Conservation (phyloP, 768 basidiomycete species). For the Strobilomyces dryophilus region DNA sequence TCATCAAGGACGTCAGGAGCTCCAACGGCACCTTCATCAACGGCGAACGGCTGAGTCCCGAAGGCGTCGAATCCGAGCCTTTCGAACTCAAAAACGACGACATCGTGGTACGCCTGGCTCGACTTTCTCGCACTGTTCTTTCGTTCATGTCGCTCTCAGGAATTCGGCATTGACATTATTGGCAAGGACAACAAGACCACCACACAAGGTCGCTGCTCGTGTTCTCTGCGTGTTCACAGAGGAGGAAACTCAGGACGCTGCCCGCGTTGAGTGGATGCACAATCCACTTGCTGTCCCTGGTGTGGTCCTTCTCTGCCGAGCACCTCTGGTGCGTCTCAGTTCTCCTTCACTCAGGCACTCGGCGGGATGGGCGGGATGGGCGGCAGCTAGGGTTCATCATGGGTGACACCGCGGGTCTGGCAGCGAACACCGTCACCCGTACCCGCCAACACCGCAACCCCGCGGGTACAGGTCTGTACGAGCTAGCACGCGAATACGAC, state of each 20-base stretch:
- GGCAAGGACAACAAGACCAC: slow-evolving; percentile 98
- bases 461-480: no score
- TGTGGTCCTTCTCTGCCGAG: slow-evolving; percentile 35
- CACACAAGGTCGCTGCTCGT: slow-evolving; percentile 95
- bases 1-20: slow-evolving; percentile 96
- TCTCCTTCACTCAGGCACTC: slow-evolving; percentile 52
- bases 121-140: no score
- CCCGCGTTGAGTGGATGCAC: slow-evolving; percentile 66
- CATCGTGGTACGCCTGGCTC: no score
- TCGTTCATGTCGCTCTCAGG: no score
- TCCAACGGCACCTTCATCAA: slow-evolving; percentile 50
- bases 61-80: slow-evolving; percentile 88
- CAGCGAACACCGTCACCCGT: no score
- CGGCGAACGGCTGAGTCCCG: slow-evolving; percentile 23
- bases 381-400: no score
- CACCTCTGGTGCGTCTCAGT: slow-evolving; percentile 27
- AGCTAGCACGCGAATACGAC: no score
- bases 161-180: slow-evolving; percentile 64
- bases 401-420: no score
- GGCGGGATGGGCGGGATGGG: slow-evolving; percentile 76
- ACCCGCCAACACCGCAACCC: no score
- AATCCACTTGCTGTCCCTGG: slow-evolving; percentile 29
- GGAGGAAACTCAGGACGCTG: slow-evolving; percentile 76
- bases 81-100: slow-evolving; percentile 68
- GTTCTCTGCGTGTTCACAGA: slow-evolving; percentile 85